phyloP scores from a whole-genome alignment of 495 filamentous ascomycete genomes.

The Talaromyces nanjingensis region DNA sequence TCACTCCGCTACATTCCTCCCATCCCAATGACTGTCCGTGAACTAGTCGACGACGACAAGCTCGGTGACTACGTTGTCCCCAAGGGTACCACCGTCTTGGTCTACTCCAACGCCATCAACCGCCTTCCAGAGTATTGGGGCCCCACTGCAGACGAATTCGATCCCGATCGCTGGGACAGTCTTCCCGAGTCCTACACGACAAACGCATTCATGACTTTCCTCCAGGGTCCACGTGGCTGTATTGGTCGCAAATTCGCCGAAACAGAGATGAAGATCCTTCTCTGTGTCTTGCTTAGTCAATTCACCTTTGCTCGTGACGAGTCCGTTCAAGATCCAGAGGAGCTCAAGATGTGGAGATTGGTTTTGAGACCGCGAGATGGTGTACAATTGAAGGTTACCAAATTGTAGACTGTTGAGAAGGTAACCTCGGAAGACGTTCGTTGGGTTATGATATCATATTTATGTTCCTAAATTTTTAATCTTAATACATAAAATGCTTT shows the following conservation, averaged over 20 bases:
- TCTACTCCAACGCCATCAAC: constrained; percentile 20
- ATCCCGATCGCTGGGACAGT: constrained; percentile 21
- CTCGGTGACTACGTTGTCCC: constrained; percentile 19
- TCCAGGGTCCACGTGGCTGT: constrained; percentile 21
- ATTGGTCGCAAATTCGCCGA: constrained; percentile 23
- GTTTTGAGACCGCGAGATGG: constrained; percentile 45
- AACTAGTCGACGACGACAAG: constrained; percentile 13
- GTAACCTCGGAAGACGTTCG: not conserved
- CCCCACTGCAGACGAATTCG: constrained; percentile 34
- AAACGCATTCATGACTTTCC: constrained; percentile 21
- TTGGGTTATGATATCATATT: not conserved
- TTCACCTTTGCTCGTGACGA: constrained; percentile 25
- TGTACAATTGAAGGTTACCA: constrained; percentile 33
- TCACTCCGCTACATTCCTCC: constrained; percentile 42
- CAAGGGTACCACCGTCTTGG: constrained; percentile 14
- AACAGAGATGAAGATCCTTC: constrained; percentile 21
- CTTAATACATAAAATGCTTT: not conserved
- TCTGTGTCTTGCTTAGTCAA: constrained; percentile 20
- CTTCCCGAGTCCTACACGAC: constrained; percentile 15
- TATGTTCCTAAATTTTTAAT: not conserved
- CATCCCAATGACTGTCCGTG: constrained; percentile 28
- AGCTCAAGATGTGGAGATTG: constrained; percentile 48
- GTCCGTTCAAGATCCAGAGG: constrained; percentile 35
- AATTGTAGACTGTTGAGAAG: not conserved
- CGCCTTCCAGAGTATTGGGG: constrained; percentile 45